These are phyloP conservation scores for Rhodotorula kratochvilovae DNA, from an alignment of 768 basidiomycete genomes.

Conservation along the genomic window DNA sequence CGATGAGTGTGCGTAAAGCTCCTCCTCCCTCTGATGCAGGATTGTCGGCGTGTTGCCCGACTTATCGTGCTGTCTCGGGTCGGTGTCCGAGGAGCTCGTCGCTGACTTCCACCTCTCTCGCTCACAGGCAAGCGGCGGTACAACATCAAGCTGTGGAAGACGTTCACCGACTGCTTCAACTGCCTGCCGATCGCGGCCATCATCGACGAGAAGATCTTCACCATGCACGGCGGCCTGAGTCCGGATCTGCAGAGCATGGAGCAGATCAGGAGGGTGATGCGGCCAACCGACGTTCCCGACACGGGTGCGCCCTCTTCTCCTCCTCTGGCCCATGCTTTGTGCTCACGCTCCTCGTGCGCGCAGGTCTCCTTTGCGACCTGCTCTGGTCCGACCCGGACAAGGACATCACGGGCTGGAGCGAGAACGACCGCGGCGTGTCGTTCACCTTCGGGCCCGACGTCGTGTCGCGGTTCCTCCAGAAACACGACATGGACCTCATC, in stretches of 20 bases:
- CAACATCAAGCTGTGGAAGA: constrained; percentile 99
- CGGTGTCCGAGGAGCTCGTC: no score
- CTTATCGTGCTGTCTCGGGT: no score
- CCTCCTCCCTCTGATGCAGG: neutral
- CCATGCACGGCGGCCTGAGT: constrained; percentile 96
- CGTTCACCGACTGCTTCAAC: constrained; percentile 99
- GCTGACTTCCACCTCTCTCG: neutral
- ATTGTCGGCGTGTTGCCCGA: no score
- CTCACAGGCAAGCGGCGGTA: constrained; percentile 91
- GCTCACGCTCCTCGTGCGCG: neutral
- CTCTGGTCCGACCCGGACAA: constrained; percentile 99
- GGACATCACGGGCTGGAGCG: constrained; percentile 98
- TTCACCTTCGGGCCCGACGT: constrained; percentile 99
- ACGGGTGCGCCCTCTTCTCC: constrained; percentile 60
- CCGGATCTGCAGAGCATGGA: constrained; percentile 99
- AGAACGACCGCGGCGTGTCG: constrained; percentile 97
- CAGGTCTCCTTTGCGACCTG: constrained; percentile 89
- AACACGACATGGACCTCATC: constrained; percentile 99
- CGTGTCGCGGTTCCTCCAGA: constrained; percentile 94
- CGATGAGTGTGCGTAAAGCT: constrained; percentile 78
- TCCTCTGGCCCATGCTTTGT: neutral
- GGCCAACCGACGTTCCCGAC: constrained; percentile 98
- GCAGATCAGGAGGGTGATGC: constrained; percentile 97
- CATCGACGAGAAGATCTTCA: constrained; percentile 99
- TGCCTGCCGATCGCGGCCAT: constrained; percentile 98